Percentiles rank a stretch among this genome's conserved stretches.
These are phyloP conservation scores for Nakataea oryzae DNA, from an alignment of 2,329 filamentous ascomycete species.

Conservation along the genomic window DNA sequence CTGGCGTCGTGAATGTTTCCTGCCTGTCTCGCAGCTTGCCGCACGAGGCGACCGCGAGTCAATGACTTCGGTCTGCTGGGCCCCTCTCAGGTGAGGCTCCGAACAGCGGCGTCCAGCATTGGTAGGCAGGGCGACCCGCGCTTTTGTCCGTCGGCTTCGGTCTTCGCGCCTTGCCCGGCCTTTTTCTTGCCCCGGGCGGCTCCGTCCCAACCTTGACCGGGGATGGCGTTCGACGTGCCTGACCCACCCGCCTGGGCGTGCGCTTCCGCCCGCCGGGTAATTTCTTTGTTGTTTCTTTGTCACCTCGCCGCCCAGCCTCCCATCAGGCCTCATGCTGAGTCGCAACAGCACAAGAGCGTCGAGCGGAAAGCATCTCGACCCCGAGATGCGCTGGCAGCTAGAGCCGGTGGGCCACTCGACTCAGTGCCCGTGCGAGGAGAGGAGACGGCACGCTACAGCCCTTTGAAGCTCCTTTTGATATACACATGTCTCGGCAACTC, in stretches of 20 bases:
- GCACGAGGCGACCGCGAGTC: neutral
- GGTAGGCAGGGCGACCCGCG: no score
- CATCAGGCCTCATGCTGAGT: no score
- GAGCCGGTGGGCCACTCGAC: neutral
- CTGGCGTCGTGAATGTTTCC: no score
- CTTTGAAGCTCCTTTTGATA: no score
- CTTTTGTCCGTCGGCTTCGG: neutral
- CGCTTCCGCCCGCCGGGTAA: neutral
- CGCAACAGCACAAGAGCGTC: no score
- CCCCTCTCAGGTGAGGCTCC: neutral
- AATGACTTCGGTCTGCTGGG: neutral
- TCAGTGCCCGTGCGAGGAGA: neutral
- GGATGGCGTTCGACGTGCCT: neutral
- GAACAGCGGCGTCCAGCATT: no score
- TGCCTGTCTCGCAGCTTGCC: no score
- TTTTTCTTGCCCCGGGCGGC: neutral
- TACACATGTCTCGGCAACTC: neutral
- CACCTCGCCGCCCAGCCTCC: no score
- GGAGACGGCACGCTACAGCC: neutral
- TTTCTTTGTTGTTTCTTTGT: neutral
- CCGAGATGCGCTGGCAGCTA: neutral
- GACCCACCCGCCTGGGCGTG: neutral
- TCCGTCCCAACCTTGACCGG: neutral
- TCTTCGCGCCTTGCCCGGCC: neutral
- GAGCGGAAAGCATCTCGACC: no score